Evolutionary conservation across 2,329 filamentous ascomycete genomes (phyloP), one percentile per base, ranked within the genome.

Genomic region (Botryosphaeria dothidea): DNA sequence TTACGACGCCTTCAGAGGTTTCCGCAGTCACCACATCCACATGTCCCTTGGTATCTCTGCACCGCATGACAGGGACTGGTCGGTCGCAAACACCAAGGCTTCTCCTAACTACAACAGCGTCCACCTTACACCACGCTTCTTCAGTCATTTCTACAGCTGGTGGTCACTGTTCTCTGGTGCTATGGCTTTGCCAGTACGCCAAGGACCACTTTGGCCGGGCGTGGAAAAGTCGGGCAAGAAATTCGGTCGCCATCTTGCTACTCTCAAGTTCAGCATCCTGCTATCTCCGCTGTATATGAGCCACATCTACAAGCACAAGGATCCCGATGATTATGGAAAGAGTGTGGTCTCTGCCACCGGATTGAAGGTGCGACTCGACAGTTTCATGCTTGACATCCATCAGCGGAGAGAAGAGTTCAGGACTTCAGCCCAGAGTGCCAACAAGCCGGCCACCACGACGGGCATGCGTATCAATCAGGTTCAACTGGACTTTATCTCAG

Each of bases 231-330:
- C 92, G 51, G 97, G 92, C 83, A 99, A 99, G 81, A 99, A 99
- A 76, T 99, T 99, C 75, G 94, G 94, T 15, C 88, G 95, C 57
- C 96, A 99, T 78, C 82, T 99, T 67, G 94, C 93, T n/a, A 99
- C 96, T 8, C 93, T 99, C 82, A 99, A 99, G 82, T 98, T 98
- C 80, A 97, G 94, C 68, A 81, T 99, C 23, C 84, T 98, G 3
- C 83, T 99, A 17, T 96, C 95, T 2, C 95, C 95, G 0, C 81
- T 99, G 2, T 99, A 96, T 77, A 86, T 99, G 68, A 96, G 93
- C 70, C 95, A 99, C 72, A 93, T 99, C 34, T 99, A 99, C 81
- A 98, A 97, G 77, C 95, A 99, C 81, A 97, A 97, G 75, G 95
- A 99, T 73, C 88, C 88, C 0, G 94, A 97, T 73, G 93, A 97